Evolutionary conservation across 148 eudicot species (phyloP), one percentile per base, ranked within the genome.

Genomic region (Diospyros kaki): DNA sequence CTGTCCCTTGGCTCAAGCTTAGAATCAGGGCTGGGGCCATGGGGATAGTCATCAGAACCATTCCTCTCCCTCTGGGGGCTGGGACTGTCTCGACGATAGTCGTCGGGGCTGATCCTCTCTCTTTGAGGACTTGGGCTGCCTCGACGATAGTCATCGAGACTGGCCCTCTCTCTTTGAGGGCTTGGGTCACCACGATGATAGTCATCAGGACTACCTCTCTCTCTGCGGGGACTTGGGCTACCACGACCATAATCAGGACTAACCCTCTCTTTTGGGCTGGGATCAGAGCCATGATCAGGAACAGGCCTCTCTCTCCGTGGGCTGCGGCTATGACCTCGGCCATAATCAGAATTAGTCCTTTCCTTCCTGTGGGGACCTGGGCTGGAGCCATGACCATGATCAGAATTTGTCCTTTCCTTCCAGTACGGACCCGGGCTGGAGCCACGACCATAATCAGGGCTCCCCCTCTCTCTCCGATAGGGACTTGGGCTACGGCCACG

Each of bases 401-500:
- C 73, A 14, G 77, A 75, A 42, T 69, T 63, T 52, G 43, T 11
- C 44, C 74, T 79, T 50, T 68, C 81, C 68, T 61, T 74, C 51
- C 58, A 9, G 28, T 43, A 54, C 52, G 81, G 75, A 59, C 76
- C 73, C 5, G 64, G 75, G 70, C 84, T 77, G 45, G 77, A 41
- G 11, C 80, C 74, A 77, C 82, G 83, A 15, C 79, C 86, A 83
- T 85, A 83, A 75, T 81, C 85, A 63, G 88, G 84, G 58, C 88
- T 85, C 3, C 50, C 80, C 58, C 90, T 73, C 43, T 78, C 86
- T 78, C 83, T 80, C 6, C 82, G 78, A 64, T 81, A 80, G 28
- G 91, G 89, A 56, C 90, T 87, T 4, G 75, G 88, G 75, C 88
- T 87, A 50, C 73, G 83, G 50, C 77, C 77, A 66, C 78, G 74